Evolutionary conservation across 352 stramenopile genomes (phyloP).

Genomic region (Globisporangium recalcitrans): DNA sequence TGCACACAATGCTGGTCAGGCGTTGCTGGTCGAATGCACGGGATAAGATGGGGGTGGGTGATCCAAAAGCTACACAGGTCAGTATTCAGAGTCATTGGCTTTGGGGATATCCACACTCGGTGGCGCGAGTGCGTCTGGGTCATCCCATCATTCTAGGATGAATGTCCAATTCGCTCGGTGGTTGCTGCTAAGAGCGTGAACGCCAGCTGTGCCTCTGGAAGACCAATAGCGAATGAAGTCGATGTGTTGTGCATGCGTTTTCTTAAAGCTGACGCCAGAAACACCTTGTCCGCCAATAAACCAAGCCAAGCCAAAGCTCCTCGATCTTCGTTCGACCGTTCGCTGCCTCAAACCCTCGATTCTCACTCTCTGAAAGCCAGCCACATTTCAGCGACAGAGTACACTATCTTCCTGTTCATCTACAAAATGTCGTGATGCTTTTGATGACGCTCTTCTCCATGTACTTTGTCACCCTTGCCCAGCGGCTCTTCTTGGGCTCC

Average conservation of each 20-base stretch:
- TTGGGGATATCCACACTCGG: too few species aligned
- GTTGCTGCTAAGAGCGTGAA: too few species aligned
- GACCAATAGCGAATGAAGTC: too few species aligned
- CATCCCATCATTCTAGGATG: too few species aligned
- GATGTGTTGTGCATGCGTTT: neutral
- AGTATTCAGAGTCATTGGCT: too few species aligned
- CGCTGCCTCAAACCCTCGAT: neutral
- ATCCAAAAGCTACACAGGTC: too few species aligned
- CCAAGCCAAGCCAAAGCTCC: neutral
- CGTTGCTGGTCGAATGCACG: neutral
- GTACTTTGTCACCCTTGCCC: neutral
- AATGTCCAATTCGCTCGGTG: too few species aligned
- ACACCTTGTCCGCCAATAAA: neutral
- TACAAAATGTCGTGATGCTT: neutral
- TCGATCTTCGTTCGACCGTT: neutral
- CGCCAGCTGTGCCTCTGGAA: too few species aligned
- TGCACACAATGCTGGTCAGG: neutral
- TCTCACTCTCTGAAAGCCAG: neutral
- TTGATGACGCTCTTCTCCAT: constrained; percentile 1
- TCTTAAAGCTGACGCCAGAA: neutral
- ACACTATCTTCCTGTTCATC: neutral
- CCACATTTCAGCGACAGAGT: neutral
- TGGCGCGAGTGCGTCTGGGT: too few species aligned
- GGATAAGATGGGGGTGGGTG: neutral
- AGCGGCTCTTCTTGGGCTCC: neutral